Evolutionary conservation across 371 early-diverging fungal genomes (phyloP), one percentile per base, ranked within the genome.

Genomic region (Mortierella sp.): DNA sequence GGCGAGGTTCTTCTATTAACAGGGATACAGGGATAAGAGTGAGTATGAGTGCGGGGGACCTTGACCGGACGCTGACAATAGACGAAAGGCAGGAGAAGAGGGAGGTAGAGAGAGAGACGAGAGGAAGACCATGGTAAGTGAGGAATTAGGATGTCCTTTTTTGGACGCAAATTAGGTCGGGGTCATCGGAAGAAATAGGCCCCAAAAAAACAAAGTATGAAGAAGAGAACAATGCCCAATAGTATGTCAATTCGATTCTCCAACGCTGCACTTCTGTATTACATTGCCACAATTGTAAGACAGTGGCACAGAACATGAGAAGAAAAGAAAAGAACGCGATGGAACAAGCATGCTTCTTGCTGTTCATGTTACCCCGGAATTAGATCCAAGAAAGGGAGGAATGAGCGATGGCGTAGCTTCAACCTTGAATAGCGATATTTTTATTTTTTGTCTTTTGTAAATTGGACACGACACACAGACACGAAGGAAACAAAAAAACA

Each of bases 71-170:
- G 31, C 65, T 63, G 38, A 63, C 60, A 65, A 2, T 34, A 31
- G 65, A 65, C 38, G 65, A 38, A 38, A 38, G 65, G 38, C 9
- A 38, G 8, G 34, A 72, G 34, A 14, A 38, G 31, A 38, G n/a
- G n/a, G n/a, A n/a, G n/a, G n/a, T n/a, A n/a, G n/a, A n/a, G n/a
- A n/a, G n/a, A n/a, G 34, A 72, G 34, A 14, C 21, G 31, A 38
- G 65, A 10, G 24, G 19, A 28, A 14, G 10, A 21, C 38, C 65
- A 21, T 65, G 38, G 65, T 38, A 19, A 65, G 60, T 65, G 34
- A 65, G 65, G 65, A 65, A 38, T 65, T 65, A 65, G 65, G 65
- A 65, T 65, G 65, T 65, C 65, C 65, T 65, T 65, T 65, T 65
- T 65, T 65, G 65, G 65, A 65, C 38, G 38, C 8, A 65, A 65